Evolutionary conservation across 495 filamentous ascomycete genomes (phyloP), one percentile per base, ranked within the genome.

Genomic region (Daldinia concentrica): DNA sequence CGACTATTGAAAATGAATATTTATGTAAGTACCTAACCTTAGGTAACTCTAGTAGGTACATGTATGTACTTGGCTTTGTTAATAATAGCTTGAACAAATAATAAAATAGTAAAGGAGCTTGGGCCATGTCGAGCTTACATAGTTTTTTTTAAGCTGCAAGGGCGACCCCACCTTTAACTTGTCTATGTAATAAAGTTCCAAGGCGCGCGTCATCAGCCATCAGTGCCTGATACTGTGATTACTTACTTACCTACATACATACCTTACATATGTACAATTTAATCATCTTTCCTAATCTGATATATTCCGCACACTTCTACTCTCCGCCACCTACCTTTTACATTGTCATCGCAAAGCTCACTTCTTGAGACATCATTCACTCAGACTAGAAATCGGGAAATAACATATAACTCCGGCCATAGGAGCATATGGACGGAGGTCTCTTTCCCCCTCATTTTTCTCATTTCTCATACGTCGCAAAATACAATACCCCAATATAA

Each of bases 151-250:
- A 30, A 57, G 29, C 54, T 60, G 68, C 62, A 71, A 71, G 64
- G 54, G 39, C 58, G 52, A 72, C 69, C 69, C 69, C 69, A 66
- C 64, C 8, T 54, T 15, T 15, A 37, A 45, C 36, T 39, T 2
- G 6, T 66, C 41, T 61, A n/a, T n/a, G n/a, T n/a, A 27, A 65
- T 65, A 69, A 70, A 73, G 50, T 64, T 72, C 62, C 39, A 69
- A 62, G 58, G 68, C 61, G 76, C 76, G 76, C 76, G 76, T 78
- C 76, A 78, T 78, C 71, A 77, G 76, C 71, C 45, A 51, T 77
- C 66, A 77, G 69, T 77, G 75, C 75, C 75, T 77, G 72, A 75
- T 29, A 50, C 22, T 41, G 14, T 60, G 22, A n/a, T 30, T 17
- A 62, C 50, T 15, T 34, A 57, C 54, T 17, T 57, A 32, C 29